These are phyloP conservation scores for Verticillium dahliae DNA, from an alignment of 2,329 filamentous ascomycete genomes.

Conservation along the genomic window DNA sequence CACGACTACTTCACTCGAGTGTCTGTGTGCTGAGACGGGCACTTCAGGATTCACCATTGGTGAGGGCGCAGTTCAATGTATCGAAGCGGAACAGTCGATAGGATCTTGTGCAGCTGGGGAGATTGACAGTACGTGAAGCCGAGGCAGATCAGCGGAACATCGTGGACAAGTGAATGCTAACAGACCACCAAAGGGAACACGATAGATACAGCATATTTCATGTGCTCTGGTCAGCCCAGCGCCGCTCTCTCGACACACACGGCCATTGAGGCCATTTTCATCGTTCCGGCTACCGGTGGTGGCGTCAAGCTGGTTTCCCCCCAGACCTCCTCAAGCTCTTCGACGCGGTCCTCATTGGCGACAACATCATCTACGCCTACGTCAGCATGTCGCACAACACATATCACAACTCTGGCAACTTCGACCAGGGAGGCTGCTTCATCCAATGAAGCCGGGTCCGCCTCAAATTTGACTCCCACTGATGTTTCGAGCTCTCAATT, in stretches of 20 bases:
- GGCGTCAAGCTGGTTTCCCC: constrained; percentile 22
- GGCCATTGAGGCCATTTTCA: constrained; percentile 47
- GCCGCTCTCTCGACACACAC: constrained; percentile 52
- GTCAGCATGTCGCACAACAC: not conserved
- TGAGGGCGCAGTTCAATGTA: constrained; percentile 65
- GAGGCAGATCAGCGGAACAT: too few relatives aligned
- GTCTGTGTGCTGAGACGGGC: constrained; percentile 56
- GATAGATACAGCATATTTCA: constrained; percentile 44
- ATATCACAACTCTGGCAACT: constrained; percentile 6
- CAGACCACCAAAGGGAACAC: constrained; percentile 2
- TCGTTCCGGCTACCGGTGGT: constrained; percentile 24
- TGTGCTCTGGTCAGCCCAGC: constrained; percentile 46
- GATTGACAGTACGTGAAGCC: constrained; percentile 3
- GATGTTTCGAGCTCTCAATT: not conserved
- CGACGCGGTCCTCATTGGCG: constrained; percentile 3
- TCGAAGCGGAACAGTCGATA: constrained; percentile 43
- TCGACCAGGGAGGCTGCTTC: constrained; percentile 1
- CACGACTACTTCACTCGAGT: constrained; percentile 45
- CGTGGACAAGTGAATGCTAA: not conserved
- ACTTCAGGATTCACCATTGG: constrained; percentile 60
- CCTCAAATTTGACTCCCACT: not conserved
- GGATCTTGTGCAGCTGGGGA: constrained; percentile 46
- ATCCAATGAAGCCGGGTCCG: not conserved
- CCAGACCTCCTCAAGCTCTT: not conserved
- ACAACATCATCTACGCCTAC: constrained; percentile 5